Evolutionary conservation across 2,329 filamentous ascomycete genomes (phyloP).

Genomic region (Cercospora beticola): DNA sequence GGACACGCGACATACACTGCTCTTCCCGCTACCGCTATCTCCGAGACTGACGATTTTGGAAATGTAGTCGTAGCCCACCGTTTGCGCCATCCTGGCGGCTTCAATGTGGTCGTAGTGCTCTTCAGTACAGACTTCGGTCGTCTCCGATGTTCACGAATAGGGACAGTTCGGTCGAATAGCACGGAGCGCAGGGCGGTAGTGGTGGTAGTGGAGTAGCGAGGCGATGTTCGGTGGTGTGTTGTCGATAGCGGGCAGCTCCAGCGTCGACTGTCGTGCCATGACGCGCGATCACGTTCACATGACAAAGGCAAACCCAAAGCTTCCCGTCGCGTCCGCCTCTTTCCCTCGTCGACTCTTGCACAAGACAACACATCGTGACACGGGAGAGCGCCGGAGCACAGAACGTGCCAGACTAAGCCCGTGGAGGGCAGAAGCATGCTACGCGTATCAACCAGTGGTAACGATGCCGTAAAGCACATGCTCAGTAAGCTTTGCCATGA

Average conservation of each 20-base stretch:
- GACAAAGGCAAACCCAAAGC: not conserved
- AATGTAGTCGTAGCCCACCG: constrained; percentile 91
- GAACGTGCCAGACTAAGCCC: not conserved
- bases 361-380: not conserved
- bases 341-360: not conserved
- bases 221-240: not conserved
- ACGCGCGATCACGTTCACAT: constrained; percentile 4
- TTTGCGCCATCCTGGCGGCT: constrained; percentile 20
- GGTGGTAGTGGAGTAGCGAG: not conserved
- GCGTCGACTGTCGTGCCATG: not conserved
- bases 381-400: not conserved
- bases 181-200: not conserved
- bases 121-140: not conserved
- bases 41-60: constrained; percentile 98
- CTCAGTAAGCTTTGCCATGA: constrained; percentile 3
- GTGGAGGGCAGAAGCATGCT: not conserved
- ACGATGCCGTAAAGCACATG: constrained; percentile 8
- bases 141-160: not conserved
- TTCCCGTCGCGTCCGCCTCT: not conserved
- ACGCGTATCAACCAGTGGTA: constrained; percentile 7
- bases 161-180: not conserved
- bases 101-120: not conserved
- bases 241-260: not conserved
- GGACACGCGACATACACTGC: constrained; percentile 54
- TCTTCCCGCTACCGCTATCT: constrained; percentile 95